A percentile compares a stretch with the other conserved stretches of the same genome.
phyloP scores from a whole-genome alignment of 768 basidiomycete genomes.

The Pleurotus djamor region DNA sequence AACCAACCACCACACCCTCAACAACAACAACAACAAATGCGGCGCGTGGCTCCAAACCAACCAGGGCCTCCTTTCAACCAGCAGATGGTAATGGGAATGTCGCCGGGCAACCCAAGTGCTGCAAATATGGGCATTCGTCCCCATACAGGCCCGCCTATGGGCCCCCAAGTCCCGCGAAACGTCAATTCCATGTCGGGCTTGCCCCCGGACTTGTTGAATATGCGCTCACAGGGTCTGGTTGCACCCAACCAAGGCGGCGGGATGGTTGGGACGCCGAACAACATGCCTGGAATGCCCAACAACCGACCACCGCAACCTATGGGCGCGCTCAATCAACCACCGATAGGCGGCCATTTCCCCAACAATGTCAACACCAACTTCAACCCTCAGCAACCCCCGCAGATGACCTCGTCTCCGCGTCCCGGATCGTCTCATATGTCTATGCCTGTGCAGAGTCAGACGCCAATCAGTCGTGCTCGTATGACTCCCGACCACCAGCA shows the following conservation, averaged over 20 bases:
- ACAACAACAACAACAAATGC: constrained; percentile 21
- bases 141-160: constrained; percentile 30
- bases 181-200: constrained; percentile 32
- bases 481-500: constrained; percentile 43
- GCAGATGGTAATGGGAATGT: constrained; percentile 29
- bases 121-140: constrained; percentile 38
- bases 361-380: constrained; percentile 35
- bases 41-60: constrained; percentile 1
- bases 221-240: constrained; percentile 27
- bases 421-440: constrained; percentile 32
- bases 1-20: constrained; percentile 29
- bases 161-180: constrained; percentile 28
- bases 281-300: constrained; percentile 32
- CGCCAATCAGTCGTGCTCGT: constrained; percentile 35
- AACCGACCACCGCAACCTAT: constrained; percentile 49
- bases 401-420: constrained; percentile 39
- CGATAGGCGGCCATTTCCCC: constrained; percentile 27
- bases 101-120: constrained; percentile 24
- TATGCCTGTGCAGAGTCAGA: constrained; percentile 34
- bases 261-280: constrained; percentile 17
- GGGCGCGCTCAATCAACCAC: constrained; percentile 38
- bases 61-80: constrained; percentile 3
- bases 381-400: constrained; percentile 31
- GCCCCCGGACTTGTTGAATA: constrained; percentile 38
- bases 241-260: neutral